Percentiles rank a stretch among this genome's conserved stretches.
Conservation (phyloP, 169 alveolate genomes). For the Plasmodium inui region DNA sequence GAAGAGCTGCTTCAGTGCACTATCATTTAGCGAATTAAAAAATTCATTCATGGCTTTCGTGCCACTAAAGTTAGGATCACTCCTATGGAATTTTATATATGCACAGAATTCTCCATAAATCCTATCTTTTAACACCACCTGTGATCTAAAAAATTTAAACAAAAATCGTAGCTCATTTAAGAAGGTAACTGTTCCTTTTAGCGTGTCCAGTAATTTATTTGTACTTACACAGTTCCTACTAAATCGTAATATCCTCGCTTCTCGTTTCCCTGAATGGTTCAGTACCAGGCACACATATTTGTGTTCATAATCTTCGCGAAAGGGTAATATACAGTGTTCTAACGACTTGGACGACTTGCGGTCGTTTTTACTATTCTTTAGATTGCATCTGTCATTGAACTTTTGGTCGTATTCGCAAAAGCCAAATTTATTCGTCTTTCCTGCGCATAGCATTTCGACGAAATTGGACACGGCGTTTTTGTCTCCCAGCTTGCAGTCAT, state of each 20-base stretch:
- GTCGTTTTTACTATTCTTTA: conserved; percentile 46
- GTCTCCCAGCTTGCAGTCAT: conserved; percentile 13
- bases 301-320: conserved; percentile 29
- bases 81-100: conserved; percentile 66
- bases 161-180: conserved; percentile 61
- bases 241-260: conserved; percentile 61
- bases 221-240: conserved; percentile 49
- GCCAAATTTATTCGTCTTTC: conserved; percentile 65
- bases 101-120: conserved; percentile 62
- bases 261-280: conserved; percentile 37
- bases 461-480: conserved; percentile 59
- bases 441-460: conserved; percentile 73
- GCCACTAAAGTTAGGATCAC: conserved; percentile 70
- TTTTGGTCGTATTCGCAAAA: conserved; percentile 73
- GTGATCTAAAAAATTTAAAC: conserved; percentile 61
- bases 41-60: conserved; percentile 73
- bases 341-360: conserved; percentile 27
- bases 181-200: conserved; percentile 63
- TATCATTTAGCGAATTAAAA: conserved; percentile 65
- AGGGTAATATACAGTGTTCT: conserved; percentile 47
- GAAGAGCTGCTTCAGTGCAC: conserved; percentile 39
- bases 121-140: conserved; percentile 53
- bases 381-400: conserved; percentile 54
- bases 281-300: conserved; percentile 49
- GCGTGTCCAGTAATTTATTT: conserved; percentile 57